Percentiles rank a stretch among this genome's conserved stretches.
phyloP scores from a whole-genome alignment of 495 filamentous ascomycete genomes.

The Elasticomyces elasticus region DNA sequence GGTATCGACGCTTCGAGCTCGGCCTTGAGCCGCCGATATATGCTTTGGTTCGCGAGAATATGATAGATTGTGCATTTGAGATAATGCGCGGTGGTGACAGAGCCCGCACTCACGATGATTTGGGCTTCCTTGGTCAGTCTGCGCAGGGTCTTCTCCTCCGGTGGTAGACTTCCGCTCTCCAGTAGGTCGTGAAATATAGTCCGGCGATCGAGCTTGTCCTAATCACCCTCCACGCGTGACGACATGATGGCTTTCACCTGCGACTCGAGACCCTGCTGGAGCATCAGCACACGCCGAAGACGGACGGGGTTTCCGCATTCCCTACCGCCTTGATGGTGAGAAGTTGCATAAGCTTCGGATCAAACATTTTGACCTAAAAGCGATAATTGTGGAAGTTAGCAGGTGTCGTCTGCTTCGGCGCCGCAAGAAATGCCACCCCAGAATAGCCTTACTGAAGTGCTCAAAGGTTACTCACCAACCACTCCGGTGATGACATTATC shows the following conservation, averaged over 20 bases:
- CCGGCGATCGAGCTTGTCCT: constrained; percentile 6
- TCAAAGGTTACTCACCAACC: constrained; percentile 12
- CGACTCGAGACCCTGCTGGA: not conserved
- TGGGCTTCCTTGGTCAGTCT: constrained; percentile 22
- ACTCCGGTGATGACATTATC: constrained; percentile 13
- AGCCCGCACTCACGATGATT: constrained; percentile 16
- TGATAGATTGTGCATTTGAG: constrained; percentile 22
- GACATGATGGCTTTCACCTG: not conserved
- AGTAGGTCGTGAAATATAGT: constrained; percentile 17
- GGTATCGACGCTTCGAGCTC: constrained; percentile 24
- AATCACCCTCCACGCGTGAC: not conserved
- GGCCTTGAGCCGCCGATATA: constrained; percentile 19
- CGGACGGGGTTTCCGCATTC: not conserved
- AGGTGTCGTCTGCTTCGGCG: no score
- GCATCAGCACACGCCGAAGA: not conserved
- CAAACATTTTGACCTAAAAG: constrained; percentile 1
- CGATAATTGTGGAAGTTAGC: no score
- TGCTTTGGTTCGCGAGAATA: constrained; percentile 21
- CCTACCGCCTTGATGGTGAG: not conserved
- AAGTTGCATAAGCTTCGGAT: not conserved
- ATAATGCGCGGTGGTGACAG: constrained; percentile 18
- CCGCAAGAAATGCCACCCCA: no score
- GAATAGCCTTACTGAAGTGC: no score
- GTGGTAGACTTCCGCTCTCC: constrained; percentile 7
- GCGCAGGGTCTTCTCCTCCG: constrained; percentile 27